A percentile compares a stretch with the other conserved stretches of the same genome.
phyloP scores from a whole-genome alignment of 2,329 filamentous ascomycete genomes.

The Sarocladium strictum region DNA sequence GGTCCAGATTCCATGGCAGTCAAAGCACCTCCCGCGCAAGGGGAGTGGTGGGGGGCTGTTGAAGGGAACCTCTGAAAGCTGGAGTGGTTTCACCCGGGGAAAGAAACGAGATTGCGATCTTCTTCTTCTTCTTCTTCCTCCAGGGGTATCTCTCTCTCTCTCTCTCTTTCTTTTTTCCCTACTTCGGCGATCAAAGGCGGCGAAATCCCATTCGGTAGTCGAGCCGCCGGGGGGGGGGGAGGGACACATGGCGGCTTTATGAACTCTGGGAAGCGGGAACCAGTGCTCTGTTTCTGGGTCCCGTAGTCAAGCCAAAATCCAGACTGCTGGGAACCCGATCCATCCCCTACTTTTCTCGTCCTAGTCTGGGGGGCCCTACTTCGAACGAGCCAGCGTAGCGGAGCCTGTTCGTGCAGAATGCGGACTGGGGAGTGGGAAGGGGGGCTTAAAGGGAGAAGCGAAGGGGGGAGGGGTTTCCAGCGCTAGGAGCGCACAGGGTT shows the following conservation, averaged over 20 bases:
- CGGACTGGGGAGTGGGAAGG: neutral
- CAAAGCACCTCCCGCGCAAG: neutral
- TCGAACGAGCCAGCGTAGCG: neutral
- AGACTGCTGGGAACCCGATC: slow-evolving; percentile 1
- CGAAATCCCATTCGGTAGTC: slow-evolving; percentile 4
- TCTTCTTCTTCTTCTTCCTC: neutral
- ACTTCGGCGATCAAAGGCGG: neutral
- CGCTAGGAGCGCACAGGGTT: neutral
- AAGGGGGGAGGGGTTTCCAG: neutral
- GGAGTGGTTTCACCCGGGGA: neutral
- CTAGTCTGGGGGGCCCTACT: neutral
- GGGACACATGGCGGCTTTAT: neutral
- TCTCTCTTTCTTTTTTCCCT: neutral
- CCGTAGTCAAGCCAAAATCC: neutral
- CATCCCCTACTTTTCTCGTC: neutral
- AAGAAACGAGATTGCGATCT: neutral
- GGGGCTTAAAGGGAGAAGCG: neutral
- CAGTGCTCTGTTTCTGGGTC: neutral
- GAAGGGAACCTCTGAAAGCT: too few relatives aligned
- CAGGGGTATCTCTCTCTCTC: too few relatives aligned
- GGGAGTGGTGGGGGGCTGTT: too few relatives aligned
- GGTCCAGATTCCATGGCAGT: neutral
- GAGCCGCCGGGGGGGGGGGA: neutral
- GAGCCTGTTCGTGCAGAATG: neutral
- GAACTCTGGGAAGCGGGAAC: neutral